Percentiles rank a stretch among this genome's conserved stretches.
phyloP scores from a whole-genome alignment of 2,329 filamentous ascomycete genomes.

The Botrytis galanthina region DNA sequence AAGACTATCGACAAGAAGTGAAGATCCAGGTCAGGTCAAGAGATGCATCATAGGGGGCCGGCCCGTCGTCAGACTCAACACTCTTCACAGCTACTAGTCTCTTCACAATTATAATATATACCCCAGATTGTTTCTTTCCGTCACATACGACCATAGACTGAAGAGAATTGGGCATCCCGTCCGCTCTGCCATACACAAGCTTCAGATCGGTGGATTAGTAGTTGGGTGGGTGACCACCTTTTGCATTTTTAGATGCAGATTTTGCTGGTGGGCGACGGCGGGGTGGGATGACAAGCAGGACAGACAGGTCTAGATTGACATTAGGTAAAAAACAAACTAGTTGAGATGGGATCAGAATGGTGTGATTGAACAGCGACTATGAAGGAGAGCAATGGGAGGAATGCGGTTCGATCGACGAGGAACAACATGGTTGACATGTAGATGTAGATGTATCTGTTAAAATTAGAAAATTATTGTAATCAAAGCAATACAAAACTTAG shows the following conservation, averaged over 20 bases:
- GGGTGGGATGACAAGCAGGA: not conserved
- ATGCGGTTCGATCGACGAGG: not conserved
- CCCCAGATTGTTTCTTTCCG: rapidly evolving
- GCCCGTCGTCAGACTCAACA: not conserved
- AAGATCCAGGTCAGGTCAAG: not conserved
- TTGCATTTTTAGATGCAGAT: not conserved
- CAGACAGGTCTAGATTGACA: not conserved
- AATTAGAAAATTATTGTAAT: not conserved
- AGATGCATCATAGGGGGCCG: not conserved
- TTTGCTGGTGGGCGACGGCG: not conserved
- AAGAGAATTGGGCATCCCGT: constrained; percentile 9
- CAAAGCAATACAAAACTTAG: not conserved
- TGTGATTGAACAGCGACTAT: not conserved
- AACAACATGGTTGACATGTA: not conserved
- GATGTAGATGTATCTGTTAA: not conserved
- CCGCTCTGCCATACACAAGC: constrained; percentile 8
- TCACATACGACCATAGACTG: constrained; percentile 1
- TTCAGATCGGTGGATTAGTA: constrained; percentile 9
- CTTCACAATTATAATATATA: not conserved
- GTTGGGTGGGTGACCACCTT: not conserved
- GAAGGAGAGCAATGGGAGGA: not conserved
- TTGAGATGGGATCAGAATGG: not conserved
- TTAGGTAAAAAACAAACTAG: not conserved
- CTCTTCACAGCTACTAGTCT: not conserved
- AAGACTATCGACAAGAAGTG: not conserved